Conservation (phyloP, 1,284 basidiomycete species). For the Singerocomus inundabilis region DNA sequence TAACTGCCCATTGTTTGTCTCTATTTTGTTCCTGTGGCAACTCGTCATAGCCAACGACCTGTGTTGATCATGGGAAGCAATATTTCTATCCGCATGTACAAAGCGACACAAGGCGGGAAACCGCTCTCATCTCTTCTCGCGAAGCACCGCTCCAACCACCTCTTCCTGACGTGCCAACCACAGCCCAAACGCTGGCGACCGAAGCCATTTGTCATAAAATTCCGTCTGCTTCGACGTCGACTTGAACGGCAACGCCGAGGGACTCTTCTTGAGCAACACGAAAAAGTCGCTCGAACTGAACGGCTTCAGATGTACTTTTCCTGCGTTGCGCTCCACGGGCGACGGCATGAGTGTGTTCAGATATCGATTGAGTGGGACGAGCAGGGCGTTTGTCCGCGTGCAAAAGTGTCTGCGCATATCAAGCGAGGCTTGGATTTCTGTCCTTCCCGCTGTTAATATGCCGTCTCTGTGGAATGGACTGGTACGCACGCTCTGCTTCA, state of each 20-base stretch:
- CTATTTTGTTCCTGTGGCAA: constrained; percentile 27
- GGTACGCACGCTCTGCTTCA: constrained; percentile 50
- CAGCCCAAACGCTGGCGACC: constrained; percentile 69
- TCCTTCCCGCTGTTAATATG: not conserved
- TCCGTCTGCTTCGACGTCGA: constrained; percentile 59
- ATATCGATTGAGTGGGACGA: constrained; percentile 93
- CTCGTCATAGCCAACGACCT: not conserved
- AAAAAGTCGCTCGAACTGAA: constrained; percentile 84
- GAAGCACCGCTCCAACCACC: constrained; percentile 56
- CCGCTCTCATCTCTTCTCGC: constrained; percentile 15
- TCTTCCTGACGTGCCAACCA: constrained; percentile 77
- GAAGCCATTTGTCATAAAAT: constrained; percentile 74
- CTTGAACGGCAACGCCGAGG: constrained; percentile 76
- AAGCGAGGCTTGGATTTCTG: constrained; percentile 64
- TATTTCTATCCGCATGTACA: too few relatives aligned
- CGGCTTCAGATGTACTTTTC: constrained; percentile 54
- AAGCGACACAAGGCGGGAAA: not conserved
- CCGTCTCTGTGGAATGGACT: not conserved
- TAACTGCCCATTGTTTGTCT: constrained; percentile 23
- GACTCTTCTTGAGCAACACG: constrained; percentile 76
- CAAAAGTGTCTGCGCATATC: constrained; percentile 84
- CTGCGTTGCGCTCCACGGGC: constrained; percentile 44
- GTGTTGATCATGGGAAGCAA: too few relatives aligned
- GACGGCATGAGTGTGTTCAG: constrained; percentile 86
- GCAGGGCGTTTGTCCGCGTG: constrained; percentile 81